phyloP scores from a whole-genome alignment of 176 grass and related monocot genomes.

The Coix lacrymajobi region DNA sequence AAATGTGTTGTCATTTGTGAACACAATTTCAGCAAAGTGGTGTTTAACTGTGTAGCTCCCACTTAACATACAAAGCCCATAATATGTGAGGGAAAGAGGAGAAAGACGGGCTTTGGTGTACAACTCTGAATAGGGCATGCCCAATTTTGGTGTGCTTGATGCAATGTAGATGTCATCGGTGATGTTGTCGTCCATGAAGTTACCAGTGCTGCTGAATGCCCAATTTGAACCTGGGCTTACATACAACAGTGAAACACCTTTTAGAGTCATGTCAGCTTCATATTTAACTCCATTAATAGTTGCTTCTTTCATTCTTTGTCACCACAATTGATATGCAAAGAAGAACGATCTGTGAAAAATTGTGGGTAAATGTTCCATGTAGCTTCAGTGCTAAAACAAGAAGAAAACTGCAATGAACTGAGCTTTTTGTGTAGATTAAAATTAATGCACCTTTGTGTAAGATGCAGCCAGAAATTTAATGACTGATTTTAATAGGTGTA shows the following conservation, averaged over 20 bases:
- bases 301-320: slow-evolving; percentile 67
- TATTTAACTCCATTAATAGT: slow-evolving; percentile 52
- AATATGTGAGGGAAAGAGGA: slow-evolving; percentile 88
- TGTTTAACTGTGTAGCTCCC: slow-evolving; percentile 77
- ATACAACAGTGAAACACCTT: slow-evolving; percentile 62
- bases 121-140: slow-evolving; percentile 48
- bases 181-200: slow-evolving; percentile 79
- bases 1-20: slow-evolving; percentile 72
- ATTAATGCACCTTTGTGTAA: neutral
- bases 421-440: neutral
- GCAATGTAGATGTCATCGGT: slow-evolving; percentile 73
- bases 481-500: neutral
- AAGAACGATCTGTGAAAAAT: slow-evolving; percentile 44
- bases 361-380: slow-evolving; percentile 3
- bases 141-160: slow-evolving; percentile 46
- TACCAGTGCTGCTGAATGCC: slow-evolving; percentile 91
- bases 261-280: slow-evolving; percentile 57
- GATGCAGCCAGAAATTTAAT: neutral
- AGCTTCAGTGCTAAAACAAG: slow-evolving; percentile 3
- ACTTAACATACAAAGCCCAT: slow-evolving; percentile 81
- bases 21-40: slow-evolving; percentile 86
- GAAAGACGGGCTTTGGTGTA: slow-evolving; percentile 78
- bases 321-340: slow-evolving; percentile 85
- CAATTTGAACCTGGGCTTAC: slow-evolving; percentile 53
- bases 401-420: neutral